These are phyloP conservation scores for Claviceps monticola DNA, from an alignment of 2,329 filamentous ascomycete species.

Conservation along the genomic window DNA sequence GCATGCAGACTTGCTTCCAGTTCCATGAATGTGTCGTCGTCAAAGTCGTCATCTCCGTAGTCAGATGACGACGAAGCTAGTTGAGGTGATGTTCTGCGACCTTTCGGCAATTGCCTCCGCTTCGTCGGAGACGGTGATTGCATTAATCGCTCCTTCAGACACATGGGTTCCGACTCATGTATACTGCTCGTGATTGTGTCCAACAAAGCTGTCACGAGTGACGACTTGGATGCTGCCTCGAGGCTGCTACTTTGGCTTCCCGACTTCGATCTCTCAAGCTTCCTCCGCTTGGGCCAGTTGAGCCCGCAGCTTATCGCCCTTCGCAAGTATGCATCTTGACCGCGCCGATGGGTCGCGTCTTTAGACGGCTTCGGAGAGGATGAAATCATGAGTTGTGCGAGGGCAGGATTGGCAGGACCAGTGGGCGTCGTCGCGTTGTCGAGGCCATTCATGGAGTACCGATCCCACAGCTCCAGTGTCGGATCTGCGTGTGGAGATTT, in stretches of 20 bases:
- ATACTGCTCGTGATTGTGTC: conserved; percentile 48
- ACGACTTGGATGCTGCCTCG: conserved; percentile 40
- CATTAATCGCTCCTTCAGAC: conserved; percentile 15
- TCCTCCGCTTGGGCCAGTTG: conserved; percentile 59
- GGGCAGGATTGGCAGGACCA: conserved; percentile 39
- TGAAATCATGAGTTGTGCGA: conserved; percentile 54
- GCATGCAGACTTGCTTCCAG: conserved; percentile 31
- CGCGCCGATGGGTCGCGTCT: conserved; percentile 25
- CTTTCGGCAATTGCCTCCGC: conserved; percentile 14
- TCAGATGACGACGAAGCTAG: conserved; percentile 24
- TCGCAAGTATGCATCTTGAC: conserved; percentile 32
- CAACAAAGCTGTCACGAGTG: conserved; percentile 48
- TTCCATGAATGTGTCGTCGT: conserved; percentile 44
- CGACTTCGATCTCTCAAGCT: conserved; percentile 34
- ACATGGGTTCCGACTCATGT: conserved; percentile 25
- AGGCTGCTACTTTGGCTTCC: conserved; percentile 20
- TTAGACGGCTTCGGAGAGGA: conserved; percentile 52
- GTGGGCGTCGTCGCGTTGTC: conserved; percentile 28
- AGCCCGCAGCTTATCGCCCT: conserved; percentile 55
- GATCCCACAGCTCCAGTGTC: conserved; percentile 63
- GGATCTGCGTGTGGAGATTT: conserved; percentile 59
- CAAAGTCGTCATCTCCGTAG: conserved; percentile 43
- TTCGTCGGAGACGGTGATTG: conserved; percentile 33
- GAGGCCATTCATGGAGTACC: conserved; percentile 41
- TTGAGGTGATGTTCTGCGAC: conserved; percentile 6